phyloP scores from a whole-genome alignment of 2,329 filamentous ascomycete species.

The Pleurostoma richardsiae region DNA sequence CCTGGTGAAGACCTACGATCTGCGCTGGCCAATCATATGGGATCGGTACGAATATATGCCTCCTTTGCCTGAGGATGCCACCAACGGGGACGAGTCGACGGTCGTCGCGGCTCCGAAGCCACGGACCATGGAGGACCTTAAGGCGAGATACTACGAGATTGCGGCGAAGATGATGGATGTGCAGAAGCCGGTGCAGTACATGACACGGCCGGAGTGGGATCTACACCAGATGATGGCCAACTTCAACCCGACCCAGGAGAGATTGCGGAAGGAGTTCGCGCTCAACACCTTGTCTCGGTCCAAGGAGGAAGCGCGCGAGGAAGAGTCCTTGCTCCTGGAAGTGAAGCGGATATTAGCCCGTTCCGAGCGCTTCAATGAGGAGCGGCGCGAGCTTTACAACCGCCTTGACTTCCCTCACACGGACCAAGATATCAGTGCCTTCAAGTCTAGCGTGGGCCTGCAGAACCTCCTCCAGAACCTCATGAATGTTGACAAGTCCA shows the following conservation, averaged over 20 bases:
- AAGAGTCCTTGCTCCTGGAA: conserved; percentile 83
- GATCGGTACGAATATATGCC: conserved; percentile 81
- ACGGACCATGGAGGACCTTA: conserved; percentile 84
- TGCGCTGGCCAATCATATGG: conserved; percentile 87
- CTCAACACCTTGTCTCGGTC: conserved; percentile 72
- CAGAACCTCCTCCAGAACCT: conserved; percentile 78
- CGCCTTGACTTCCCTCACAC: conserved; percentile 75
- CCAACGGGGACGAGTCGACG: conserved; percentile 43
- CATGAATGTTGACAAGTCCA: conserved; percentile 77
- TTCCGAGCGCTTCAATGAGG: conserved; percentile 79
- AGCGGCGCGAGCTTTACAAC: conserved; percentile 80
- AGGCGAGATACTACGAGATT: conserved; percentile 84
- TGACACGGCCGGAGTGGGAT: conserved; percentile 80
- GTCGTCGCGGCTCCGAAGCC: conserved; percentile 46
- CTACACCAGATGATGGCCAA: conserved; percentile 81
- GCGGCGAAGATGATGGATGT: conserved; percentile 77
- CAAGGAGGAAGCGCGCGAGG: conserved; percentile 85
- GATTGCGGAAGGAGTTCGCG: conserved; percentile 77
- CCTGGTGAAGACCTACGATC: conserved; percentile 70
- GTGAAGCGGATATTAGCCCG: conserved; percentile 87
- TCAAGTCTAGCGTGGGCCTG: conserved; percentile 77
- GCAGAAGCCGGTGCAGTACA: conserved; percentile 74
- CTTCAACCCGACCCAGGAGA: conserved; percentile 79
- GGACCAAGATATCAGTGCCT: conserved; percentile 67
- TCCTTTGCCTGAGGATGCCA: conserved; percentile 36